Evolutionary conservation across 441 rosid species (phyloP).

Genomic region (Pelargonium exstipulatum): DNA sequence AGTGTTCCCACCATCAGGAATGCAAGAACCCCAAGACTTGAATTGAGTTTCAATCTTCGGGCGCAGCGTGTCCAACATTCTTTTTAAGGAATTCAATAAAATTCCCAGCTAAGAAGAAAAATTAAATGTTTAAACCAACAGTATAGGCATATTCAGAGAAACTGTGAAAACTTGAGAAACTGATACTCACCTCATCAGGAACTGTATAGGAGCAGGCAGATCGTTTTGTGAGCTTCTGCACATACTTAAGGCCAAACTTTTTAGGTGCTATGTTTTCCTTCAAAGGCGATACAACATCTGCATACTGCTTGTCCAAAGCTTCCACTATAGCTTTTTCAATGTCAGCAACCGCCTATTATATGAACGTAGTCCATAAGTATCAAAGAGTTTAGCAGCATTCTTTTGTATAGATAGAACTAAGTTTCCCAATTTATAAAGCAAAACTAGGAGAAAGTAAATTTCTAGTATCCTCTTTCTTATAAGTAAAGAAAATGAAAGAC

Average conservation of each 20-base stretch:
- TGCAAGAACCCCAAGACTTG: conserved; percentile 61
- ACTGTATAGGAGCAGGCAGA: conserved; percentile 67
- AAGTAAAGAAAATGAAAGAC: neutral
- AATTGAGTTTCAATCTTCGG: conserved; percentile 65
- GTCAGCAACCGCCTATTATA: conserved; percentile 79
- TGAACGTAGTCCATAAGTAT: conserved; percentile 17
- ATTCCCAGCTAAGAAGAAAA: conserved; percentile 57
- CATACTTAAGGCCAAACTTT: conserved; percentile 87
- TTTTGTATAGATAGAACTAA: conserved; percentile 4
- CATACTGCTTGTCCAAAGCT: conserved; percentile 92
- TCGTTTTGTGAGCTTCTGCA: conserved; percentile 80
- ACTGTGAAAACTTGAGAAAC: conserved; percentile 10
- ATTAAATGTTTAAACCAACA: conserved; percentile 22
- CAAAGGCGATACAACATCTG: conserved; percentile 78
- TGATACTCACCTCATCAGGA: conserved; percentile 71
- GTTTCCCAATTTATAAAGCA: neutral
- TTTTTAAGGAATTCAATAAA: conserved; percentile 77
- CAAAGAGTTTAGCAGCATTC: conserved; percentile 7
- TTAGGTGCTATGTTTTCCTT: conserved; percentile 87
- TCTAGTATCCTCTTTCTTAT: neutral
- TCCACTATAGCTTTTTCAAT: conserved; percentile 88
- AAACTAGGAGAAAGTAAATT: neutral
- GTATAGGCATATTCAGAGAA: conserved; percentile 10
- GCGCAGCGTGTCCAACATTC: conserved; percentile 60
- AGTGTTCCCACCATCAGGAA: conserved; percentile 67